Evolutionary conservation across 805 yeast species (phyloP), one percentile per base, ranked within the genome.

Genomic region (Wickerhamiella musiphila): DNA sequence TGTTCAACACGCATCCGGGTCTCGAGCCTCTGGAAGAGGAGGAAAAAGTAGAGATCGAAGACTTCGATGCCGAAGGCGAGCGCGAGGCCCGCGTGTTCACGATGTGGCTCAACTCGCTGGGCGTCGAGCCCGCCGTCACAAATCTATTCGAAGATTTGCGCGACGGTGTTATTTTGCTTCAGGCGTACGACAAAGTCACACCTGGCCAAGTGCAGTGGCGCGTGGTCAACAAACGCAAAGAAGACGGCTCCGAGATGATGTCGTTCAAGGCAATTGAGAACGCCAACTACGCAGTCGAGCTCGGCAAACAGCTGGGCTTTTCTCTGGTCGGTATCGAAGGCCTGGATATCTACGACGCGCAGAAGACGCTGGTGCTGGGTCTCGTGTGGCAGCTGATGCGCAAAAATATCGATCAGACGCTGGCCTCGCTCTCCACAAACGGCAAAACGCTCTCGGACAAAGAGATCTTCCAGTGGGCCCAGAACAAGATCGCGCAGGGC

Each of bases 341-440:
- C 33, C 81, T 94, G 3, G 98, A 90, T 58, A 86, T 90, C 44
- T 75, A 79, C 24, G 98, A 90, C 55, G 96, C 95, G 42, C 76
- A 75, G 52, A 79, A 78, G 51, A 65, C 86, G 32, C 66, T 90
- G 46, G 82, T 94, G 0, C 66, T 90, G 45, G 98, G 90, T 10
- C 66, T 90, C 34, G 95, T 86, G 23, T 90, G 98, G 98, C 98
- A 90, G 64, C 67, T 90, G 50, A 90, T 90, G 98, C 73, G 98
- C 54, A 71, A 94, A 54, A 90, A 90, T 57, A 92, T 90, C 47
- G 75, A 74, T 39, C 68, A 73, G 44, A 90, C 98, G 2, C 66
- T 90, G 50, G 66, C 76, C 32, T 65, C 71, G 26, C 62, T 90
- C 42, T 66, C 82, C 4, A 61, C 72, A 36, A 69, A 71, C 35